Base-by-base conservation (phyloP, 495 filamentous ascomycete genomes). In the Penicilliopsis zonata region DNA sequence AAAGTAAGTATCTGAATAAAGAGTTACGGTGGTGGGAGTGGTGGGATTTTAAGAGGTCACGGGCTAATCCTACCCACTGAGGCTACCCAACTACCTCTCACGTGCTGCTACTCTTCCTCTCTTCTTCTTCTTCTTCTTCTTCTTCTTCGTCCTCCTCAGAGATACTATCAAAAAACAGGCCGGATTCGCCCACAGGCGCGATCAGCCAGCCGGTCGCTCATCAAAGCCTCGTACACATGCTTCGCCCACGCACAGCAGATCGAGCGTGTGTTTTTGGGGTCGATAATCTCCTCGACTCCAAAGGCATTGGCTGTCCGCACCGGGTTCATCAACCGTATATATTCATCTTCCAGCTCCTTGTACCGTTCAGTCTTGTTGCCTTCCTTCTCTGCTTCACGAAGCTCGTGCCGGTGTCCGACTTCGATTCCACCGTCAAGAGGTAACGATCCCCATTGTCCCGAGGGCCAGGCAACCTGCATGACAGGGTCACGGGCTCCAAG, bases 251-350 rank as follows among this genome's bases (percentile, higher is more conserved):
- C 53, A 30, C 55, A 61, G 24, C 69, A 68, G 14, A 76, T 46
- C 32, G 46, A 30, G n/a, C 74, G 49, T 10, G 71, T 78, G 32
- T 63, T 51, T 25, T 63, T 67, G 9, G 74, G 74, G 45, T 77
- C 74, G 35, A 76, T 70, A 14, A 77, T 74, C 45, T 78, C 72
- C 47, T 78, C 74, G 1, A 75, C 56, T 0, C 73, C 72, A 45
- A 78, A 78, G 4, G 70, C 63, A 53, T 76, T 76, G 8, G 74
- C 74, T 23, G 73, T 76, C 12, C 72, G 53, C 21, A 77, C 70
- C 0, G 74, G 74, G 36, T 75, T 78, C 71, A 76, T 78, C 35
- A 77, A 36, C 9, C 67, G 50, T 18, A 57, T 40, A 43, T 78
- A 78, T 43, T 72, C 69, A 17, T 67, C 63, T 26, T 76, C 70